phyloP scores from a whole-genome alignment of 2,329 filamentous ascomycete genomes.

The Aspergillus phoenicis region DNA sequence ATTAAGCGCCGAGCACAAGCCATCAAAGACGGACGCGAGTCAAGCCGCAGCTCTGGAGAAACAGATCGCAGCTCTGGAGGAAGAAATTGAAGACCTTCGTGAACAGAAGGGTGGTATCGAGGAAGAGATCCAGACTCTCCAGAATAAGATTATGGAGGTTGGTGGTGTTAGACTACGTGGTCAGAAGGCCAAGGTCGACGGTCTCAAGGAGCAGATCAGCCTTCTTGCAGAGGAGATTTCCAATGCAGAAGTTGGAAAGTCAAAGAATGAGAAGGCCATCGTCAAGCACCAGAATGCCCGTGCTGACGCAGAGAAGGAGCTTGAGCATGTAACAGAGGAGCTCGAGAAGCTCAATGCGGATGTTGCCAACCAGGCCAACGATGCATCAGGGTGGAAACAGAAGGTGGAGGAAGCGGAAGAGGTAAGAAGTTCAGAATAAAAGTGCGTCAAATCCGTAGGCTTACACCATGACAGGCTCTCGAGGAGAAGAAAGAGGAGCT shows the following conservation, averaged over 20 bases:
- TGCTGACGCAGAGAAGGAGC: conserved; percentile 75
- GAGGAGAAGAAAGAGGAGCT: conserved; percentile 80
- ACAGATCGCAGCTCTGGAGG: conserved; percentile 72
- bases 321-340: conserved; percentile 71
- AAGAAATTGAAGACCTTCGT: conserved; percentile 77
- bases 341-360: conserved; percentile 78
- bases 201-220: conserved; percentile 81
- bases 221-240: conserved; percentile 80
- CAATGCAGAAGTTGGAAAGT: conserved; percentile 81
- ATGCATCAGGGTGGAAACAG: conserved; percentile 70
- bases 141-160: conserved; percentile 98
- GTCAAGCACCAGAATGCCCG: conserved; percentile 83
- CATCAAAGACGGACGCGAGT: conserved; percentile 76
- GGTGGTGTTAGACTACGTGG: conserved; percentile 89
- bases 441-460: conserved; percentile 16
- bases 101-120: conserved; percentile 87
- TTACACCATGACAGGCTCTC: conserved; percentile 56
- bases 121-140: conserved; percentile 85
- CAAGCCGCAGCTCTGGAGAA: conserved; percentile 74
- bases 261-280: conserved; percentile 91
- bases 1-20: conserved; percentile 76
- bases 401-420: conserved; percentile 81
- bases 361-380: conserved; percentile 73
- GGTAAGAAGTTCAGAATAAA: conserved; percentile 34
- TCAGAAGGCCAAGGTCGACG: conserved; percentile 89